Conservation (phyloP, 2,329 filamentous ascomycete species). For the Sporothrix pseudoabietina region DNA sequence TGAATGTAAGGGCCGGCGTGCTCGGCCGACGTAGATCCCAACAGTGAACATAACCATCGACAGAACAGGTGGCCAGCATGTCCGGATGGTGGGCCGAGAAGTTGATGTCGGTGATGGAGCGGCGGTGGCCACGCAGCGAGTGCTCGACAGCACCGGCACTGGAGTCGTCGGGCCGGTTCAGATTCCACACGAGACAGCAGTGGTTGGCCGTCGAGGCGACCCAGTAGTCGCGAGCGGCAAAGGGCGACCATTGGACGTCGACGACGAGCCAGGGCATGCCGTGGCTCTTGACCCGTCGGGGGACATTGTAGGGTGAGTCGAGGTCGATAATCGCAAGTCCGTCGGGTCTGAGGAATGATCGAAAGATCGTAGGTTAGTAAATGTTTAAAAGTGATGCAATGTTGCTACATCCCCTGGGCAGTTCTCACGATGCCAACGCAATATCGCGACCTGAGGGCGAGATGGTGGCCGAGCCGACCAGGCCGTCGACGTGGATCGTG, state of each 20-base stretch:
- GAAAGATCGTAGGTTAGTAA: background rate
- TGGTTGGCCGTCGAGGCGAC: conserved; percentile 93
- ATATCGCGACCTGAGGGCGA: conserved; percentile 89
- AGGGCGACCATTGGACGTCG: conserved; percentile 96
- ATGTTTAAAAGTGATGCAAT: conserved; percentile 20
- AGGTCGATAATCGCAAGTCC: conserved; percentile 90
- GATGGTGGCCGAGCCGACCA: conserved; percentile 88
- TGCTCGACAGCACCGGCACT: conserved; percentile 74
- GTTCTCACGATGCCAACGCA: conserved; percentile 73
- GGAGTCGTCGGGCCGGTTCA: conserved; percentile 76
- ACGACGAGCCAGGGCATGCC: conserved; percentile 92
- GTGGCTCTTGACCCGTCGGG: conserved; percentile 77
- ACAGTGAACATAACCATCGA: conserved; percentile 89
- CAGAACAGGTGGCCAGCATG: conserved; percentile 83
- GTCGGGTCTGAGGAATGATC: conserved; percentile 60
- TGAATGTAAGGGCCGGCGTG: conserved; percentile 77
- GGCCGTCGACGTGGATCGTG: conserved; percentile 77
- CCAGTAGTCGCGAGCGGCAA: conserved; percentile 87
- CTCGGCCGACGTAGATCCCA: conserved; percentile 82
- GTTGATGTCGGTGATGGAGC: conserved; percentile 94
- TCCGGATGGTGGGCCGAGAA: conserved; percentile 93
- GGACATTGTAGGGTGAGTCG: conserved; percentile 84
- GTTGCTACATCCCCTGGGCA: background rate
- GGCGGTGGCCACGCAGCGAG: conserved; percentile 77
- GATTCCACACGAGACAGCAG: conserved; percentile 90